phyloP scores from a whole-genome alignment of 768 basidiomycete species.

The Panellus pusillus region DNA sequence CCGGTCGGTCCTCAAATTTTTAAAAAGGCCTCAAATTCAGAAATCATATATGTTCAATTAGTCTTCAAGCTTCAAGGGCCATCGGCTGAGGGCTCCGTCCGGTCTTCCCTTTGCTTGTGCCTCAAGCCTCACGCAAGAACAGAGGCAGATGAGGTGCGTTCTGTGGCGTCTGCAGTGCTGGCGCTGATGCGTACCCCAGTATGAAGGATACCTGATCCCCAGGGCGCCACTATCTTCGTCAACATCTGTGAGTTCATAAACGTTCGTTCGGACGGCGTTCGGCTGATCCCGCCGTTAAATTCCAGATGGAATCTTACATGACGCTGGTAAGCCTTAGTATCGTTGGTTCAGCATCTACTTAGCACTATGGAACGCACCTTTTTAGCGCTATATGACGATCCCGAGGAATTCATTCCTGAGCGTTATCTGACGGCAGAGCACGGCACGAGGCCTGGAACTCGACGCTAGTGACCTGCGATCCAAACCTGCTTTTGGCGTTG shows the following conservation, averaged over 20 bases:
- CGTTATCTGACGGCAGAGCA: neutral
- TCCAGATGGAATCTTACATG: neutral
- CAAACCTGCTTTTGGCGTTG: neutral
- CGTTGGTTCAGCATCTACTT: too few relatives aligned
- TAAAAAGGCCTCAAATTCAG: too few relatives aligned
- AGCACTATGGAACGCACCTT: too few relatives aligned
- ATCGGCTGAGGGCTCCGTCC: slow-evolving; percentile 4
- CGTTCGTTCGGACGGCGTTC: too few relatives aligned
- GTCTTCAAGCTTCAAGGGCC: neutral
- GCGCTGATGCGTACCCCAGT: neutral
- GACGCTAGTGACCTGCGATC: neutral
- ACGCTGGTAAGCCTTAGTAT: neutral
- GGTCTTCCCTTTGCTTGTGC: neutral
- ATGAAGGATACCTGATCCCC: slow-evolving; percentile 1
- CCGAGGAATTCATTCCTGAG: neutral
- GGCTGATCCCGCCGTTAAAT: neutral
- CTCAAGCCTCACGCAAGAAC: neutral
- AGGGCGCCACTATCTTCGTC: neutral
- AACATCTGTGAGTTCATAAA: slow-evolving; percentile 2
- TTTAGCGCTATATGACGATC: neutral
- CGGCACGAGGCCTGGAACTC: neutral
- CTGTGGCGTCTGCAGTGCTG: neutral
- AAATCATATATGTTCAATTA: neutral
- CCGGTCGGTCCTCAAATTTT: neutral
- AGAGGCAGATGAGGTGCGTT: neutral